Base-by-base conservation (phyloP, 108 stramenopile genomes). In the Pelagomonas calceolata region DNA sequence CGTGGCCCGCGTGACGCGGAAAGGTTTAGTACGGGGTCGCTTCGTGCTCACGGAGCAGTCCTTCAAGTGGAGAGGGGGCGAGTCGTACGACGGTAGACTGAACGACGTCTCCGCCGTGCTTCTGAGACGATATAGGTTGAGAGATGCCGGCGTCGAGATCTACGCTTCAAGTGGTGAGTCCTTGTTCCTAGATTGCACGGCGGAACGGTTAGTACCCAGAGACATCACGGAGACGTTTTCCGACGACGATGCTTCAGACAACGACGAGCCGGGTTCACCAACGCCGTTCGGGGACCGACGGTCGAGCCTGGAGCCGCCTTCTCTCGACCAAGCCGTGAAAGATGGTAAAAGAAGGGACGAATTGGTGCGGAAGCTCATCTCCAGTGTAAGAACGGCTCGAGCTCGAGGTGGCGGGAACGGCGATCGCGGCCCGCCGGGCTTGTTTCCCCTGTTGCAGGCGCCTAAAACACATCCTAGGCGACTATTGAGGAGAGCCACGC, bases 131-230 rank as follows among this genome's bases (percentile, higher is more conserved):
- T 98, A 94, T 71, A 84, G 94, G 44, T 70, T 96, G 66, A 85
- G 95, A 37, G 95, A 96, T 68, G 92, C 89, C 44, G 93, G 92
- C 10, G 68, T 98, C 26, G 95, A 98, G 74, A 81, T 98, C 71
- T 98, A 96, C 76, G 93, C 95, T 73, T 88, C 92, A 69, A 89
- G 92, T 33, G 90, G 88, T 73, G 92, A 84, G 51, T 94, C 91
- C 26, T 81, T 82, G 7, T 80, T 85, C 33, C 85, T 86, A 60
- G 91, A 90, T 18, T 89, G 90, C 1, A 78, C 77, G 67, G 90
- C 89, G 29, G 75, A 89, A n/a, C n/a, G n/a, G n/a, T n/a, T n/a
- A n/a, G n/a, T n/a, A n/a, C n/a, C n/a, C n/a, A n/a, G n/a, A n/a
- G 31, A 89, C 80, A 43, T 85, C 85, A 43, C 39, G 39, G 39